Conservation (phyloP, 2,329 filamentous ascomycete genomes). For the Talaromyces amestolkiae region DNA sequence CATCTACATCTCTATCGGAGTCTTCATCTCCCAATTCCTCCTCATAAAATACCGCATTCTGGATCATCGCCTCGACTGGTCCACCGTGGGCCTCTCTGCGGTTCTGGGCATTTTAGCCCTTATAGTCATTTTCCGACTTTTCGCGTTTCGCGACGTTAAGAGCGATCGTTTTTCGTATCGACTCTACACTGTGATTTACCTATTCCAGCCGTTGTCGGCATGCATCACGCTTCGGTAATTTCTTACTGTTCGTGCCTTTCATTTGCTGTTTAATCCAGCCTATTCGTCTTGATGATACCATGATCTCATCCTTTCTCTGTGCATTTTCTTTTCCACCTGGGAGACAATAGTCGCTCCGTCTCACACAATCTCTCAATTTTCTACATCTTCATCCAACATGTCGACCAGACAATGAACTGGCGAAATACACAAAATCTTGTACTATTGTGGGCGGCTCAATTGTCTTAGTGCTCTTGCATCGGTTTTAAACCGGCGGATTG, state of each 20-base stretch:
- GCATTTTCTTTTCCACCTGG: background rate
- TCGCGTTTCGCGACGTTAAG: constrained; percentile 18
- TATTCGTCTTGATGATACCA: background rate
- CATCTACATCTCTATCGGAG: constrained; percentile 17
- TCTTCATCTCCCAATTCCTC: constrained; percentile 16
- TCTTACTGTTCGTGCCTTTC: background rate
- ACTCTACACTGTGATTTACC: constrained; percentile 17
- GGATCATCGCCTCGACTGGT: constrained; percentile 15
- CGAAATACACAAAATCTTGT: background rate
- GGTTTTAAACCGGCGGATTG: background rate
- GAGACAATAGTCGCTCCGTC: background rate
- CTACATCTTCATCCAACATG: background rate
- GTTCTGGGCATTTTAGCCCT: constrained; percentile 7
- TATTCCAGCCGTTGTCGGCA: constrained; percentile 18
- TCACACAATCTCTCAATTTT: background rate
- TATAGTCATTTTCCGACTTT: constrained; percentile 17
- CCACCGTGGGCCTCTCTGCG: constrained; percentile 10
- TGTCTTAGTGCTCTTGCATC: background rate
- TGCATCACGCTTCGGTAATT: constrained; percentile 18
- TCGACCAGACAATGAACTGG: background rate
- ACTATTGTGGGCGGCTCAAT: background rate
- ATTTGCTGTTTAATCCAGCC: background rate
- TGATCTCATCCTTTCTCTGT: background rate
- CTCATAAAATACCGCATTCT: constrained; percentile 18
- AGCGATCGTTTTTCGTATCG: constrained; percentile 18